Percentiles rank a stretch among this genome's conserved stretches.
Conservation (phyloP, 306 rosid species). For the Trichosanthes truncata region DNA sequence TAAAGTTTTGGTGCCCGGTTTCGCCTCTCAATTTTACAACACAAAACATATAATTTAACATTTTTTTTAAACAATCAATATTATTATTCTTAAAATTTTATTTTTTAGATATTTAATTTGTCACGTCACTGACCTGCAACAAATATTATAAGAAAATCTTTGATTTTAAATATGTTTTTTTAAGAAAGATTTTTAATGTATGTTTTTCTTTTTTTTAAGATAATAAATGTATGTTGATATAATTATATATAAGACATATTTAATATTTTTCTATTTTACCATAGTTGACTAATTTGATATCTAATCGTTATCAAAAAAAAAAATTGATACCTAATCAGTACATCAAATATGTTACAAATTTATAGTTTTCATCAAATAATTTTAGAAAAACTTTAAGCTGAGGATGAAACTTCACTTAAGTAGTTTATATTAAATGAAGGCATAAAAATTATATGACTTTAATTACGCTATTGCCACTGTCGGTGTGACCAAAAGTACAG, state of each 20-base stretch:
- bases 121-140: too few relatives aligned
- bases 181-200: too few relatives aligned
- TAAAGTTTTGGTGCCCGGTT: too few relatives aligned
- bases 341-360: neutral
- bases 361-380: neutral
- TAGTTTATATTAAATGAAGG: neutral
- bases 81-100: too few relatives aligned
- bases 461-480: slow-evolving; percentile 27
- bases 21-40: too few relatives aligned
- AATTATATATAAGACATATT: neutral
- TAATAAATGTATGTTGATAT: neutral
- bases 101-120: too few relatives aligned
- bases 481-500: slow-evolving; percentile 10
- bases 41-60: too few relatives aligned
- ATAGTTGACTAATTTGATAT: neutral
- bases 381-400: neutral
- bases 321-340: neutral
- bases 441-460: neutral
- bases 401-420: neutral
- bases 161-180: too few relatives aligned
- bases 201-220: too few relatives aligned
- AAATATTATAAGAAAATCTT: too few relatives aligned
- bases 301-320: neutral
- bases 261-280: neutral
- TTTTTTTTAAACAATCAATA: too few relatives aligned